phyloP scores from a whole-genome alignment of 2,329 filamentous ascomycete species.

The Orbilia javanica region DNA sequence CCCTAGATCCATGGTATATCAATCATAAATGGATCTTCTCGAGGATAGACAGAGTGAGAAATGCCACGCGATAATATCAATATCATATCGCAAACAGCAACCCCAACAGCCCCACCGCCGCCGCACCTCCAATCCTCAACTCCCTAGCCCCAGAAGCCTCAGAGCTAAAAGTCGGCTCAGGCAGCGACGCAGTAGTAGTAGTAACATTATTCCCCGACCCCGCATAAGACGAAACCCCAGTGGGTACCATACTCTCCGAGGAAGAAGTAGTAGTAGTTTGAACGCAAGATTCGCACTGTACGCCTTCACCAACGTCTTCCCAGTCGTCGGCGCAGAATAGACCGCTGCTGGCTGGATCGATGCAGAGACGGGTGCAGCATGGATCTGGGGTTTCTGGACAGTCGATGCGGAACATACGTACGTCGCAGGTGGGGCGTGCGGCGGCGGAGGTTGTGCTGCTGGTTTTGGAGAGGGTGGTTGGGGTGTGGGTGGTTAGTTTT shows the following conservation, averaged over 20 bases:
- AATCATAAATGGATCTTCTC: neutral
- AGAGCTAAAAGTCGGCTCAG: constrained; percentile 13
- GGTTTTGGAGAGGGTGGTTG: constrained; percentile 5
- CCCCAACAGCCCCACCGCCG: constrained; percentile 7
- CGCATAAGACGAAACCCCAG: neutral
- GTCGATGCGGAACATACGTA: constrained; percentile 21
- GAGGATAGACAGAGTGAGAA: neutral
- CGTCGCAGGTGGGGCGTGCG: constrained; percentile 20
- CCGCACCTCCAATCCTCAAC: constrained; percentile 21
- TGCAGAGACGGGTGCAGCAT: constrained; percentile 27
- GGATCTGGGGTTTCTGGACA: constrained; percentile 23
- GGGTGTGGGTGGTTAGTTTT: neutral
- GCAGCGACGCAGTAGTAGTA: neutral
- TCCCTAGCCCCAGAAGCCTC: neutral
- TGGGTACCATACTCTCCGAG: neutral
- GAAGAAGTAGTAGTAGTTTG: neutral
- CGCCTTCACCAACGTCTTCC: neutral
- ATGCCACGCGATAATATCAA: neutral
- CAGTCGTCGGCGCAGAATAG: constrained; percentile 13
- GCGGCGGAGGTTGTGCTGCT: neutral
- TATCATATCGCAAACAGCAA: constrained; percentile 8
- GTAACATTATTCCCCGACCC: neutral
- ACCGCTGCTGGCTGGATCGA: neutral
- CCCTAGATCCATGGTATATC: too few relatives aligned
- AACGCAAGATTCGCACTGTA: constrained; percentile 19